These are phyloP conservation scores for Climacium dendroides DNA, from an alignment of 225 moss, liverwort and hornwort genomes.

Conservation along the genomic window DNA sequence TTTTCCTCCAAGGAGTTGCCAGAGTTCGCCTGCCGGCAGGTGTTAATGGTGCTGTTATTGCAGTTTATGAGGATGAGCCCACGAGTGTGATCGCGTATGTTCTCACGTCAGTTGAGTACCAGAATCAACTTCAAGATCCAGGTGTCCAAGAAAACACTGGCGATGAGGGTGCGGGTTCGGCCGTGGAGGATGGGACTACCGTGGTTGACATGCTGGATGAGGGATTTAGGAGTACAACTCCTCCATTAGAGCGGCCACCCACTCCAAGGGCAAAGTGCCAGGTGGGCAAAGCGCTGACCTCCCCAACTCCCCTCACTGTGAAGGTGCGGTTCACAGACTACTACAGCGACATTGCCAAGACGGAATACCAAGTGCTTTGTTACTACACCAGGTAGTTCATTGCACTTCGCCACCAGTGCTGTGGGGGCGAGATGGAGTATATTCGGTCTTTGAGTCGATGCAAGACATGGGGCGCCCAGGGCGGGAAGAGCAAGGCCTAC, in stretches of 20 bases:
- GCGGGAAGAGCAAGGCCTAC: conserved; percentile 53
- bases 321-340: conserved; percentile 27
- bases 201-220: conserved; percentile 5
- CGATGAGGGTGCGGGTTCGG: not conserved
- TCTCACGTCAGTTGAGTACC: conserved; percentile 31
- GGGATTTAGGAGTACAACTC: conserved; percentile 14
- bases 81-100: conserved; percentile 56
- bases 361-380: conserved; percentile 33
- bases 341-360: conserved; percentile 9
- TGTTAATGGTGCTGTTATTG: conserved; percentile 12
- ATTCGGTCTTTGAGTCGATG: conserved; percentile 49
- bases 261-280: conserved; percentile 5
- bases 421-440: conserved; percentile 36
- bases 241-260: conserved; percentile 21
- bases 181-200: not conserved
- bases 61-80: conserved; percentile 50
- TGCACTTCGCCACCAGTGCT: conserved; percentile 35
- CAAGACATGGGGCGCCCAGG: conserved; percentile 51
- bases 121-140: conserved; percentile 9
- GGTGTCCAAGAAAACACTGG: not conserved
- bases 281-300: conserved; percentile 18
- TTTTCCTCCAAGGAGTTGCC: conserved; percentile 46
- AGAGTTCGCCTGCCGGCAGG: conserved; percentile 50
- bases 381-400: conserved; percentile 48
- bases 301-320: conserved; percentile 25